A percentile compares a stretch with the other conserved stretches of the same genome.
These are phyloP conservation scores for Rhododendron griersonianum DNA, from an alignment of 148 eudicot genomes.

Conservation along the genomic window DNA sequence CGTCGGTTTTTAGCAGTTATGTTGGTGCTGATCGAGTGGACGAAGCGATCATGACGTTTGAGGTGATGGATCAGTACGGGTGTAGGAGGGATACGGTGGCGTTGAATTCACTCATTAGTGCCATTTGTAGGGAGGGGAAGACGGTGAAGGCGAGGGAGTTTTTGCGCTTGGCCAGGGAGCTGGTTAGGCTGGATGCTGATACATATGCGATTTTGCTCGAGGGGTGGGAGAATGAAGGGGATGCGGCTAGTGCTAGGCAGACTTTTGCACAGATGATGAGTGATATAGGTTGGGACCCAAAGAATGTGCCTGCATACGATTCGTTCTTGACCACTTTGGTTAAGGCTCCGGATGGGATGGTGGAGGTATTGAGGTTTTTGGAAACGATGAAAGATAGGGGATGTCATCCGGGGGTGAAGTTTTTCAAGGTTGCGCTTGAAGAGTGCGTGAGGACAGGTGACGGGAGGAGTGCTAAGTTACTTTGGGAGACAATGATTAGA, in stretches of 20 bases:
- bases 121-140: slow-evolving; percentile 59
- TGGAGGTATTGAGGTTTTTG: slow-evolving; percentile 54
- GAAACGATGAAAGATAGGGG: slow-evolving; percentile 51
- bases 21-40: slow-evolving; percentile 37
- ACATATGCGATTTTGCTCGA: slow-evolving; percentile 74
- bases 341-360: slow-evolving; percentile 49
- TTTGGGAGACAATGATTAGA: slow-evolving; percentile 57
- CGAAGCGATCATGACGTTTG: slow-evolving; percentile 59
- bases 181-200: slow-evolving; percentile 52
- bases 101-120: slow-evolving; percentile 67
- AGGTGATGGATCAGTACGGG: slow-evolving; percentile 66
- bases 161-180: slow-evolving; percentile 29
- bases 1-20: slow-evolving; percentile 70
- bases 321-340: slow-evolving; percentile 63
- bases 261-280: slow-evolving; percentile 62
- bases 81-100: slow-evolving; percentile 45
- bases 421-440: slow-evolving; percentile 57
- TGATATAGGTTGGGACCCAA: slow-evolving; percentile 57
- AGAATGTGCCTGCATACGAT: slow-evolving; percentile 57
- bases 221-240: slow-evolving; percentile 76
- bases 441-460: slow-evolving; percentile 53
- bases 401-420: slow-evolving; percentile 66
- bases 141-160: slow-evolving; percentile 33
- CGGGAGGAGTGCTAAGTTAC: slow-evolving; percentile 42
- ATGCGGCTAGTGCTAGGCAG: slow-evolving; percentile 40